Conservation (phyloP, 2,329 filamentous ascomycete genomes). For the Hymenoscyphus fructigenus region DNA sequence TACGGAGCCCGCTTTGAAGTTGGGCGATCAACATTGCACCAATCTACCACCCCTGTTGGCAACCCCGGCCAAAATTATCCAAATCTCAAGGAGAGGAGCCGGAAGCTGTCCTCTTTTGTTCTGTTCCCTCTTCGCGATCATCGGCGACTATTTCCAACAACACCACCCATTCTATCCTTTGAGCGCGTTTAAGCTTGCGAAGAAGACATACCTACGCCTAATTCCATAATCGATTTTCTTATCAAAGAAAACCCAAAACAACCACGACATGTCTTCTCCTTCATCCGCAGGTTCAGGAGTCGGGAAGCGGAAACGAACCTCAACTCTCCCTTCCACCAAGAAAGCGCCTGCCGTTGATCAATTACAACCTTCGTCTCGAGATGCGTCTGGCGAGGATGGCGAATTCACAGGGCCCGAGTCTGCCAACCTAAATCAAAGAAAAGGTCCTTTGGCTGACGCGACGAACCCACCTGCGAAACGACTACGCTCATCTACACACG, state of each 20-base stretch:
- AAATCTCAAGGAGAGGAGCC: conserved; percentile 1
- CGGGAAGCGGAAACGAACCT: conserved; percentile 78
- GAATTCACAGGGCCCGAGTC: conserved; percentile 68
- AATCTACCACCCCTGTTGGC: not conserved
- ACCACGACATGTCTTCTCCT: conserved; percentile 37
- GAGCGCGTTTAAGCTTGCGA: not conserved
- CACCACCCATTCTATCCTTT: not conserved
- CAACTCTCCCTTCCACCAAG: conserved; percentile 49
- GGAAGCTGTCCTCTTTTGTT: conserved; percentile 2
- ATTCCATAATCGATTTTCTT: not conserved
- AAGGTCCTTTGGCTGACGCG: conserved; percentile 48
- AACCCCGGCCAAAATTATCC: not conserved
- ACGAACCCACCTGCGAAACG: conserved; percentile 66
- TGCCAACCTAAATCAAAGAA: conserved; percentile 55
- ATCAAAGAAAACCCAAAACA: not conserved
- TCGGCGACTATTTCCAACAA: not conserved
- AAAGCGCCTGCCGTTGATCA: conserved; percentile 54
- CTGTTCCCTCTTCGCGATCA: not conserved
- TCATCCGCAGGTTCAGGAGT: conserved; percentile 36
- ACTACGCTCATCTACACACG: conserved; percentile 51
- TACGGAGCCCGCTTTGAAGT: too few species aligned
- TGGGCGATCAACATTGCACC: not conserved
- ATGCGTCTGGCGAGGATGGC: conserved; percentile 80
- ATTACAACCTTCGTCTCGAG: conserved; percentile 70
- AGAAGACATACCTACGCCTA: not conserved